These are phyloP conservation scores for Closterium sp. DNA, from an alignment of 139 green algal species.

Conservation along the genomic window DNA sequence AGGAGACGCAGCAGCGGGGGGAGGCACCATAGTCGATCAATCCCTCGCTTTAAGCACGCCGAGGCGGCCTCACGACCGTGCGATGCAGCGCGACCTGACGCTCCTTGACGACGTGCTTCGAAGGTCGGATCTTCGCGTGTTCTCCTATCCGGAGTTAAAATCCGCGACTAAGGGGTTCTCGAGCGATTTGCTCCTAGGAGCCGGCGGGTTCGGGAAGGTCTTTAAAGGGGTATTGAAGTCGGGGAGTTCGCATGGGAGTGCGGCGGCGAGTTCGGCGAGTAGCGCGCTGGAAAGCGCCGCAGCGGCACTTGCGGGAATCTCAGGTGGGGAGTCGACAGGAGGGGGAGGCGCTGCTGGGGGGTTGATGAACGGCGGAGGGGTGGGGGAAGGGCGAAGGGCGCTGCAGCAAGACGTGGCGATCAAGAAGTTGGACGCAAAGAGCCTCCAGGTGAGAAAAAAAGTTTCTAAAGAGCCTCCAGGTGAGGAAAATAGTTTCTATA, in stretches of 20 bases:
- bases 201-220: constrained; percentile 22
- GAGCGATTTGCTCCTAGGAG: constrained; percentile 18
- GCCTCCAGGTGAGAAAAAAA: constrained; percentile 28
- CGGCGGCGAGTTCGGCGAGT: background rate
- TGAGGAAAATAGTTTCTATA: no score
- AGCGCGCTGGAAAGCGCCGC: background rate
- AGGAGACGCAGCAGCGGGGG: background rate
- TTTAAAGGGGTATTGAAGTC: background rate
- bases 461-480: no score
- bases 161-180: constrained; percentile 27
- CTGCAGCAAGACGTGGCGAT: constrained; percentile 22
- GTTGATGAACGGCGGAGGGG: background rate
- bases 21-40: background rate
- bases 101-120: background rate
- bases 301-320: background rate
- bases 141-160: constrained; percentile 24
- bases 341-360: background rate
- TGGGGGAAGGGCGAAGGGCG: background rate
- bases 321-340: background rate
- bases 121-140: background rate
- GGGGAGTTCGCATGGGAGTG: background rate
- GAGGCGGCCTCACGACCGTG: background rate
- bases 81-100: background rate
- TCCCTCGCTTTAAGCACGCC: background rate
- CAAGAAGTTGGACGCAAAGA: constrained; percentile 38